Percentiles rank a stretch among this genome's conserved stretches.
These are phyloP conservation scores for Cucumis melo DNA, from an alignment of 306 rosid genomes.

Conservation along the genomic window DNA sequence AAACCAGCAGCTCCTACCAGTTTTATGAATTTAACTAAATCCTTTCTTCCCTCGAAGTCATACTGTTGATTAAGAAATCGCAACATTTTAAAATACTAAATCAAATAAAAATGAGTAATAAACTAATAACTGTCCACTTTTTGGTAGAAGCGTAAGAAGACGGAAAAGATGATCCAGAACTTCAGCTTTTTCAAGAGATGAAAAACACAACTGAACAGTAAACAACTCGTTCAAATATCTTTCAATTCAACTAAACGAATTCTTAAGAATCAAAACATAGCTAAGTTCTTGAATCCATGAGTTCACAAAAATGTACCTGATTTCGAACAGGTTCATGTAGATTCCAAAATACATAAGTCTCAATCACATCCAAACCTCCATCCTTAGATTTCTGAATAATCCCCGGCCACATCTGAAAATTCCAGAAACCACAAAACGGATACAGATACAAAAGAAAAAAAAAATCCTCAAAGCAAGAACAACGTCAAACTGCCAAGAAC, in stretches of 20 bases:
- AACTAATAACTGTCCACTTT: neutral
- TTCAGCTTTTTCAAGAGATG: neutral
- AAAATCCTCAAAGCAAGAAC: neutral
- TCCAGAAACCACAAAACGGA: slow-evolving; percentile 10
- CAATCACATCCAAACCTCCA: slow-evolving; percentile 89
- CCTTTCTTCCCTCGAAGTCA: slow-evolving; percentile 60
- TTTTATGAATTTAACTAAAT: slow-evolving; percentile 69
- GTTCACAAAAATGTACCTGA: slow-evolving; percentile 36
- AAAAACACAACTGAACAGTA: neutral
- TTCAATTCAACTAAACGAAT: neutral
- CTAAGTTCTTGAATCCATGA: neutral
- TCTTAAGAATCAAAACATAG: neutral
- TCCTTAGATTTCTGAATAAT: slow-evolving; percentile 80
- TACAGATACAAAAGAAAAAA: neutral
- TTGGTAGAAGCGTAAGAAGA: slow-evolving; percentile 3
- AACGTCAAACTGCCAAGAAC: neutral
- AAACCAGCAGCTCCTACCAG: slow-evolving; percentile 69
- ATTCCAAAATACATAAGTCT: slow-evolving; percentile 92
- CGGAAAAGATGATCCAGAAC: neutral
- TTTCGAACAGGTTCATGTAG: slow-evolving; percentile 64
- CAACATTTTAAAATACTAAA: neutral
- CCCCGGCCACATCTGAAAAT: slow-evolving; percentile 88
- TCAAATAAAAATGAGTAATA: neutral
- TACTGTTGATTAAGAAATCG: slow-evolving; percentile 29
- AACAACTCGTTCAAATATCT: neutral